Base-by-base conservation (phyloP, 2,329 filamentous ascomycete species). In the Juglanconis oblonga region DNA sequence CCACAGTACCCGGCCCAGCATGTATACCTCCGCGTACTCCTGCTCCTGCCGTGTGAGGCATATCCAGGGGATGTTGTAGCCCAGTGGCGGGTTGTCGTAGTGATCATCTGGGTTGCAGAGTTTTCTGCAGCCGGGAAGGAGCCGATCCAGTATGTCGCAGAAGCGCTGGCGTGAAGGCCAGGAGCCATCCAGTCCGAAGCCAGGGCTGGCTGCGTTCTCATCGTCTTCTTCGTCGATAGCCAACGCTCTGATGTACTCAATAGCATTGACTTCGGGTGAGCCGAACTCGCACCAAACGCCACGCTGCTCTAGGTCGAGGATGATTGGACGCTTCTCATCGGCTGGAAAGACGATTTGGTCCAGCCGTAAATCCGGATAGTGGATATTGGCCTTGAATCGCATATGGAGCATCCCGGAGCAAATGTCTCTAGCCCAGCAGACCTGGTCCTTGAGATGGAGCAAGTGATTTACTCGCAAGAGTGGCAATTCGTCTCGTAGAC, bases 201-300 rank as follows among this genome's bases (percentile, higher is more conserved):
- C 68, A 24, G 17, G 6, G 42, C n/a, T 7, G n/a, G 11, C n/a
- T 7, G 14, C 17, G 17, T 4, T 9, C 44, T 77, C 62, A 0
- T 74, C 67, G 2, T 69, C 62, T 1, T 76, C 72, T 6, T 80
- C 77, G 56, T 82, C 79, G 38, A 74, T 73, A 35, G 81, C 81
- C 42, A 87, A 68, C 14, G 84, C 70, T n/a, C 81, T 79, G 14
- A 85, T 67, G 64, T 84, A 85, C 65, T 87, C 83, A 52, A 87
- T 72, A 33, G 80, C 79, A 66, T 85, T 85, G 62, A 87, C 79
- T 67, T 87, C 84, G 0, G 84, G 84, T 1, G 84, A 77, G 1
- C 80, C 81, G 68, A 86, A 87, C 67, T 85, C 81, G 69, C 80
- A 84, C 84, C 84, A 87, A 2, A 86, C 82, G 7, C 84, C 84